Conservation (phyloP, 805 yeast species). For the Nakazawaea ernobii region DNA sequence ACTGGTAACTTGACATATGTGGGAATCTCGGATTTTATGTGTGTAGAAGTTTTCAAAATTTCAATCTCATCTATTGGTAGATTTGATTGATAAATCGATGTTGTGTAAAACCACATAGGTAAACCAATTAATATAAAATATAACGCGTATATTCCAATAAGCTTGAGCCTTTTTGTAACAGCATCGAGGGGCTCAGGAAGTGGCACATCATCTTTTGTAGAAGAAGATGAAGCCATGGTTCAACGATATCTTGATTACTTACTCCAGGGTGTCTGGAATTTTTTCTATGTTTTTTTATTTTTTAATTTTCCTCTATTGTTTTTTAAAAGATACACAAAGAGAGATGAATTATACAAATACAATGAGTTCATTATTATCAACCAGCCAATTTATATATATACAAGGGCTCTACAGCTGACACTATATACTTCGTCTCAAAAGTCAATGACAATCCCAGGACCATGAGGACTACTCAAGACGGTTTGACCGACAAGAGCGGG, state of each 20-base stretch:
- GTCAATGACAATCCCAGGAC: conserved; percentile 74
- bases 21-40: conserved; percentile 32
- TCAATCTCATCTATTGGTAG: conserved; percentile 44
- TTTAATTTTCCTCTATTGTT: not conserved
- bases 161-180: conserved; percentile 13
- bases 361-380: no score
- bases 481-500: conserved; percentile 70
- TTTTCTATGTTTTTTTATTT: no score
- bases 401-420: not conserved
- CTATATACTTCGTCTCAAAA: conserved; percentile 19
- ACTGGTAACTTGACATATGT: conserved; percentile 32
- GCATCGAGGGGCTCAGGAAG: conserved; percentile 8
- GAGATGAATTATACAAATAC: no score
- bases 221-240: no score
- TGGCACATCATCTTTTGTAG: not conserved
- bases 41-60: conserved; percentile 23
- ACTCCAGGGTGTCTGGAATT: no score
- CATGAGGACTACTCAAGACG: conserved; percentile 60
- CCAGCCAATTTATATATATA: not conserved
- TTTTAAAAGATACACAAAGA: no score
- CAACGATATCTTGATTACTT: no score
- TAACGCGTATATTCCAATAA: conserved; percentile 20
- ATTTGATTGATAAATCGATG: conserved; percentile 57
- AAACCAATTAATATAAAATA: conserved; percentile 36
- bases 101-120: conserved; percentile 58